Evolutionary conservation across 768 basidiomycete genomes (phyloP), one percentile per base, ranked within the genome.

Genomic region (Termitomyces sp.): DNA sequence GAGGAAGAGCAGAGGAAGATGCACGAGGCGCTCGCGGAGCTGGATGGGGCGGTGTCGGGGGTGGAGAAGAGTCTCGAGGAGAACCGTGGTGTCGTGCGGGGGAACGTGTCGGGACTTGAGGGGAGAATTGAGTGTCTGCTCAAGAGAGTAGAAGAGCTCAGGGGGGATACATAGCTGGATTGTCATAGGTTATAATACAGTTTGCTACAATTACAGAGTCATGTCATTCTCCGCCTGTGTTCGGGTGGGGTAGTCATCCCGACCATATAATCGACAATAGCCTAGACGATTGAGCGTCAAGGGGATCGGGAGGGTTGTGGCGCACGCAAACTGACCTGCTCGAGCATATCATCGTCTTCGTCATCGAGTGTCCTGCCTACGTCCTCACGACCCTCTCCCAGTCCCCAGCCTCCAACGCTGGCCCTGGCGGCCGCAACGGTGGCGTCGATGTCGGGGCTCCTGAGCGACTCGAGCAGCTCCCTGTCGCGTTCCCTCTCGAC

Each of bases 61-160:
- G 82, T 98, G 6, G 89, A 96, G 70, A 73, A 71, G 50, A 95
- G 91, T 63, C 64, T 98, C 46, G 77, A 82, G 51, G 85, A 84
- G 56, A 96, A 96, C 66, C 78, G 83, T 53, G 70, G 65, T 4
- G 81, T 87, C 14, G 84, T 92, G 12, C 83, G 83, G 63, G 80
- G 79, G 6, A 95, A 98, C 64, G 85, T 94, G 28, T 69, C 74
- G 3, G 84, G 85, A 17, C 75, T 97, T 2, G 89, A 92, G 57
- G 69, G 65, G 30, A 66, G 81, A 43, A 73, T 83, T 28, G 74
- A 77, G 33, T 58, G 51, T 19, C 56, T 82, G 49, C 66, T 77
- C 19, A 68, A 67, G 40, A 66, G 78, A 51, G 63, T 83, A 54
- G 78, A 81, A 30, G 75, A 75, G 21, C 60, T 78, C 28, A 60